These are phyloP conservation scores for Diphasiastrum complanatum DNA, from an alignment of 83 land plant genomes.

Conservation along the genomic window DNA sequence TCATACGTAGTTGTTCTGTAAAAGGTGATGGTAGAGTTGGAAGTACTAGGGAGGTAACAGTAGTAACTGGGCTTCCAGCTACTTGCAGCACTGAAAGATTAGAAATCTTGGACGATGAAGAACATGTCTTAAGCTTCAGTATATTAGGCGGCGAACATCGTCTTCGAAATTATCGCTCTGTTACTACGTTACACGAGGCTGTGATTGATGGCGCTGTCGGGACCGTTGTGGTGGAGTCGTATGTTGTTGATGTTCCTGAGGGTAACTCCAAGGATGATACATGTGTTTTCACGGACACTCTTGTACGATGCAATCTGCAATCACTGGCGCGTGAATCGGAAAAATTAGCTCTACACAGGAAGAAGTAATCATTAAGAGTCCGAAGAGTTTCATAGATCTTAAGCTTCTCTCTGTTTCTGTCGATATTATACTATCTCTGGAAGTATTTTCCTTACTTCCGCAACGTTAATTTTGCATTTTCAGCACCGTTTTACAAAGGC, in stretches of 20 bases:
- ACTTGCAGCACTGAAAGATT: slow-evolving; percentile 23
- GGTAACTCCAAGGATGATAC: slow-evolving; percentile 11
- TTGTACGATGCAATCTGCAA: slow-evolving; percentile 9
- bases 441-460: too few relatives aligned
- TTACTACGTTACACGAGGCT: slow-evolving; percentile 21
- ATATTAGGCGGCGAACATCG: slow-evolving; percentile 26
- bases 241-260: slow-evolving; percentile 14
- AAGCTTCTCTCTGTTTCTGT: too few relatives aligned
- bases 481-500: too few relatives aligned
- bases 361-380: too few relatives aligned
- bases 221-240: slow-evolving; percentile 10
- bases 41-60: slow-evolving; percentile 22
- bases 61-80: slow-evolving; percentile 27
- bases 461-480: too few relatives aligned
- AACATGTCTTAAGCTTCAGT: slow-evolving; percentile 24
- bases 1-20: slow-evolving; percentile 24
- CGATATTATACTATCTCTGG: too few relatives aligned
- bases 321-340: slow-evolving; percentile 1
- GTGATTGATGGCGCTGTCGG: background rate
- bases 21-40: slow-evolving; percentile 21
- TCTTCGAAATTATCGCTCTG: slow-evolving; percentile 20
- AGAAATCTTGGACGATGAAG: slow-evolving; percentile 29
- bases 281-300: slow-evolving; percentile 3
- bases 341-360: background rate
- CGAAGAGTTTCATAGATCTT: too few relatives aligned